Evolutionary conservation across 805 yeast species (phyloP), one percentile per base, ranked within the genome.

Genomic region (Candida arabinofermentans): DNA sequence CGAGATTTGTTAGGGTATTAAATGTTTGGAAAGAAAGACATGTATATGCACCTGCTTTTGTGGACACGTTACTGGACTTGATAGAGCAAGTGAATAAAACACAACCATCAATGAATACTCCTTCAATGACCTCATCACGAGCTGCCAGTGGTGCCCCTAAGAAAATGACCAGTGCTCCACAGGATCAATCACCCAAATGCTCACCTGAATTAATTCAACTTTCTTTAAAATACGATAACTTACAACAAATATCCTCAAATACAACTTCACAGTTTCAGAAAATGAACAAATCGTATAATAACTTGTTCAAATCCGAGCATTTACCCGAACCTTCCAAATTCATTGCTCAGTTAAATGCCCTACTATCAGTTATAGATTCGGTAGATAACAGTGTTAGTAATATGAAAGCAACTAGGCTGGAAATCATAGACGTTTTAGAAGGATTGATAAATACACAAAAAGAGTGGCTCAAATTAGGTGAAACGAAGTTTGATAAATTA

Each of bases 1-100:
- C 67, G 9, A 77, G 73, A 46, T 68, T 77, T 17, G 66, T 62
- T 24, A 67, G 83, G 39, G 68, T 79, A 21, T 62, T 81, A 5
- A 69, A 65, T 36, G 81, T 81, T 12, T 78, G 86, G 83, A 68
- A 66, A 39, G 77, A 79, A 33, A 59, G 87, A 38, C 54, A 54
- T 13, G 71, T 81, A 1, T 79, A 75, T 48, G 50, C 60, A 12
- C 42, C 43, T 2, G 30, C 42, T 4, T 47, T 51, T 34, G 52
- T 59, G 14, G 48, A 46, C 3, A 41, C n/a, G n/a, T n/a, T n/a
- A n/a, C n/a, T n/a, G n/a, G n/a, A n/a, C n/a, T n/a, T n/a, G n/a
- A n/a, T n/a, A n/a, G n/a, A n/a, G n/a, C n/a, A n/a, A n/a, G n/a
- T n/a, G n/a, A n/a, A n/a, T n/a, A n/a, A n/a, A n/a, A n/a, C n/a